A percentile compares a stretch with the other conserved stretches of the same genome.
phyloP scores from a whole-genome alignment of 2,329 filamentous ascomycete species.

The Sarocladium brachiariae region DNA sequence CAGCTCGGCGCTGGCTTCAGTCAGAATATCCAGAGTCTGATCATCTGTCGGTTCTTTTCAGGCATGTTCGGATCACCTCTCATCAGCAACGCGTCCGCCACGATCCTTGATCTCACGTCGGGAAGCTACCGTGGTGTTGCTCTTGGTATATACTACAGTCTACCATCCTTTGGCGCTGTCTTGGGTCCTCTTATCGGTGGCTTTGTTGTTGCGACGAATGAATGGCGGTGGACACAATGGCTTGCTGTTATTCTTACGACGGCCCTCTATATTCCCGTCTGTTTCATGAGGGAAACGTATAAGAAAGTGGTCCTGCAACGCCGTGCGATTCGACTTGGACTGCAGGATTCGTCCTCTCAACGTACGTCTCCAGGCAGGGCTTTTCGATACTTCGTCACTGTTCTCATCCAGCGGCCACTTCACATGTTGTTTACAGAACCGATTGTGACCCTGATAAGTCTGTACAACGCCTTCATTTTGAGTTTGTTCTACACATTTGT shows the following conservation, averaged over 20 bases:
- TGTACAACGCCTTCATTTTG: conserved; percentile 60
- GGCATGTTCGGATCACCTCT: conserved; percentile 56
- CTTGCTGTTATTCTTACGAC: conserved; percentile 29
- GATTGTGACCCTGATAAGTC: conserved; percentile 57
- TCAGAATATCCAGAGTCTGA: conserved; percentile 62
- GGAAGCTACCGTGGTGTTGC: conserved; percentile 48
- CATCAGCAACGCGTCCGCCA: conserved; percentile 55
- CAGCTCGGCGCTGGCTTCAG: conserved; percentile 64
- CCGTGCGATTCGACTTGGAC: conserved; percentile 31
- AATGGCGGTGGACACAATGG: conserved; percentile 55
- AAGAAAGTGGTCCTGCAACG: conserved; percentile 48
- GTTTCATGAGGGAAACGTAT: conserved; percentile 56
- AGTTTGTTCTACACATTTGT: conserved; percentile 55
- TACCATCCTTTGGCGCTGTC: conserved; percentile 60
- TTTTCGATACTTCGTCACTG: conserved; percentile 27
- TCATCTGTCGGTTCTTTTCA: conserved; percentile 65
- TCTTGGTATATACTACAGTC: conserved; percentile 55
- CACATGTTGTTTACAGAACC: conserved; percentile 63
- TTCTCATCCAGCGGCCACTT: conserved; percentile 56
- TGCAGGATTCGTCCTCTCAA: conserved; percentile 20
- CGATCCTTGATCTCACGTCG: conserved; percentile 55
- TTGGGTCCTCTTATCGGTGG: conserved; percentile 59
- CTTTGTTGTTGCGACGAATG: conserved; percentile 56
- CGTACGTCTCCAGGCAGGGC: conserved; percentile 18
- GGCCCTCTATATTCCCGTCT: conserved; percentile 50